A percentile compares a stretch with the other conserved stretches of the same genome.
These are phyloP conservation scores for Phoma sp. DNA, from an alignment of 2,329 filamentous ascomycete species.

Conservation along the genomic window DNA sequence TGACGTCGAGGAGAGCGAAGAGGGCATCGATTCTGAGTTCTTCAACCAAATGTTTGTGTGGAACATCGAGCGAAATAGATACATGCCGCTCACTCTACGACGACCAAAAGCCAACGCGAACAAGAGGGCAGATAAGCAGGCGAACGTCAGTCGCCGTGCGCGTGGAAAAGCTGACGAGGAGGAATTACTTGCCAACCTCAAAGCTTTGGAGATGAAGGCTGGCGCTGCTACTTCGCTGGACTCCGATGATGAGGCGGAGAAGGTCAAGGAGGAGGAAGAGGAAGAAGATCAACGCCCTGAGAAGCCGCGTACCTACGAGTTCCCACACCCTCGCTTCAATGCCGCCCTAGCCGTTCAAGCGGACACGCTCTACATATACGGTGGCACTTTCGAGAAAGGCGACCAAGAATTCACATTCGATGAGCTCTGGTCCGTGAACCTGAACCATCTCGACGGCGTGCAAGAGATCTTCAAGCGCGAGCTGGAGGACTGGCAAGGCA, in stretches of 20 bases:
- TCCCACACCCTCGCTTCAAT: constrained; percentile 91
- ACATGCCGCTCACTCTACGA: constrained; percentile 82
- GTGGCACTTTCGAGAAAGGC: constrained; percentile 93
- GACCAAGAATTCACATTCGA: constrained; percentile 96
- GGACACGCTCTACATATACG: constrained; percentile 91
- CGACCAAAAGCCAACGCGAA: constrained; percentile 74
- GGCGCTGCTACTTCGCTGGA: constrained; percentile 59
- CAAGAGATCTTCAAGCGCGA: constrained; percentile 88
- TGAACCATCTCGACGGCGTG: constrained; percentile 94
- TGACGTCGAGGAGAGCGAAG: constrained; percentile 88
- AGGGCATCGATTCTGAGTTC: constrained; percentile 96
- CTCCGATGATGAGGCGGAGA: constrained; percentile 33
- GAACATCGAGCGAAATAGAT: constrained; percentile 94
- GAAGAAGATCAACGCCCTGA: constrained; percentile 61
- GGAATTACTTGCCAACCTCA: constrained; percentile 84
- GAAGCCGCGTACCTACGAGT: constrained; percentile 72
- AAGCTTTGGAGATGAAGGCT: constrained; percentile 78
- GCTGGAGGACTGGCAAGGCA: constrained; percentile 79
- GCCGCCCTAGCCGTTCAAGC: constrained; percentile 88
- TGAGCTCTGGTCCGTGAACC: constrained; percentile 88
- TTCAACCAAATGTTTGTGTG: constrained; percentile 91
- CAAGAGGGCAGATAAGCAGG: constrained; percentile 56
- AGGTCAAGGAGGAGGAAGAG: constrained; percentile 46
- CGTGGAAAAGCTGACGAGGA: constrained; percentile 90
- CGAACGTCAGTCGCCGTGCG: constrained; percentile 58